These are phyloP conservation scores for Pelargonium citronellum DNA, from an alignment of 441 rosid genomes.

Conservation along the genomic window DNA sequence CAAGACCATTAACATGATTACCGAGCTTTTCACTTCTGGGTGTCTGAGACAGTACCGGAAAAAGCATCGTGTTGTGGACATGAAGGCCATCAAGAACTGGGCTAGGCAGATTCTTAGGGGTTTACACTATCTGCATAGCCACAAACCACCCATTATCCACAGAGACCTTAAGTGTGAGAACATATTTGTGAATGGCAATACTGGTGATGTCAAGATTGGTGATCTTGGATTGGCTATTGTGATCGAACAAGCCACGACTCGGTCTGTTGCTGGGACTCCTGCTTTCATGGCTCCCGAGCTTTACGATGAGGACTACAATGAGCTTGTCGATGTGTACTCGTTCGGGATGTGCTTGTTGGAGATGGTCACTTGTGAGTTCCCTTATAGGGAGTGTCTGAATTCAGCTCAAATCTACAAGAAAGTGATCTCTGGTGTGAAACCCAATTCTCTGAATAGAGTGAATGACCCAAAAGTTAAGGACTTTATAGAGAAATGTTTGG, in stretches of 20 bases:
- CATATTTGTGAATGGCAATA: constrained; percentile 8
- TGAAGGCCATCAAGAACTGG: constrained; percentile 10
- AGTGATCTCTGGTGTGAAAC: not conserved
- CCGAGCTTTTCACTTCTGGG: constrained; percentile 3
- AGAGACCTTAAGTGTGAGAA: constrained; percentile 14
- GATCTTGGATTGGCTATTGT: constrained; percentile 7
- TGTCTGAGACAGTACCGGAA: not conserved
- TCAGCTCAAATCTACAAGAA: constrained; percentile 5
- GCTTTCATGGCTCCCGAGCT: constrained; percentile 8
- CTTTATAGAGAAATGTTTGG: constrained; percentile 1
- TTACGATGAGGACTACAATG: constrained; percentile 1
- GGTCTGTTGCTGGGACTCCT: constrained; percentile 5
- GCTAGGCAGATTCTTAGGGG: constrained; percentile 3
- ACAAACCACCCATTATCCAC: constrained; percentile 3
- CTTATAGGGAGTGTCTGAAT: constrained; percentile 3
- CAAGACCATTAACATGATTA: constrained; percentile 4
- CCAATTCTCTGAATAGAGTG: not conserved
- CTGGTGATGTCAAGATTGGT: constrained; percentile 9
- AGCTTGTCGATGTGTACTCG: not conserved
- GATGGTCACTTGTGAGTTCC: constrained; percentile 8
- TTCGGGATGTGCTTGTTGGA: constrained; percentile 7
- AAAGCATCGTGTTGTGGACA: constrained; percentile 4
- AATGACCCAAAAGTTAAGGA: constrained; percentile 4
- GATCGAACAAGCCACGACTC: constrained; percentile 1
- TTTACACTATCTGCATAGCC: constrained; percentile 7